Base-by-base conservation (phyloP, 306 rosid species). In the Argentina anserina region DNA sequence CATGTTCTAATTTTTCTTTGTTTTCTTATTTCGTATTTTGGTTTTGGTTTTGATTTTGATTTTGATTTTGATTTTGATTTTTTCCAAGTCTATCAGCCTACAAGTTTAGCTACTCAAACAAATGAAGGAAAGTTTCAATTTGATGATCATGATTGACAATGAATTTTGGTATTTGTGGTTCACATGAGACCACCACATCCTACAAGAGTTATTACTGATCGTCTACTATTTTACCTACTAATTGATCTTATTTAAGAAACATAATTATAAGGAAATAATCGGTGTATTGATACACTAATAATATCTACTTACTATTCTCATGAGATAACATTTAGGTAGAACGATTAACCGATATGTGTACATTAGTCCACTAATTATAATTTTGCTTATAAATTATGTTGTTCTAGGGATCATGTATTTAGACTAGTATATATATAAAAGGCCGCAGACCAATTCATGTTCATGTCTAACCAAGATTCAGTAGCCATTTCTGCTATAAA, bases 401-500 rank as follows among this genome's bases (percentile, higher is more conserved):
- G 6, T 25, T 58, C 8, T 53, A 3, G 5, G 33, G 29, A 50
- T 55, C 62, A 12, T 58, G 39, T 61, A 34, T 61, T 7, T 31
- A 33, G 45, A 70, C 70, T 67, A 15, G 66, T 71, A 58, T 34
- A 52, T 23, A n/a, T 62, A 70, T 7, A 33, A 3, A 71, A 39
- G 40, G 18, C 53, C 62, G 61, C 52, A 36, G 52, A 69, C 36
- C 67, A 42, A 74, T 49, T 69, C 46, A 66, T 29, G 82, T 75
- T 74, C 71, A 58, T 79, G 63, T 23, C 71, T 70, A 59, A 53
- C 74, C 47, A 76, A 50, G 71, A 46, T 52, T 66, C 75, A 23
- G 41, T 69, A 71, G 74, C 70, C 85, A 81, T 73, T 84, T 78
- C 65, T 29, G 68, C 45, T 26, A 40, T 76, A 43, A 52, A 70